These are phyloP conservation scores for Botrytis cinerea DNA, from an alignment of 2,329 filamentous ascomycete species.

Conservation along the genomic window DNA sequence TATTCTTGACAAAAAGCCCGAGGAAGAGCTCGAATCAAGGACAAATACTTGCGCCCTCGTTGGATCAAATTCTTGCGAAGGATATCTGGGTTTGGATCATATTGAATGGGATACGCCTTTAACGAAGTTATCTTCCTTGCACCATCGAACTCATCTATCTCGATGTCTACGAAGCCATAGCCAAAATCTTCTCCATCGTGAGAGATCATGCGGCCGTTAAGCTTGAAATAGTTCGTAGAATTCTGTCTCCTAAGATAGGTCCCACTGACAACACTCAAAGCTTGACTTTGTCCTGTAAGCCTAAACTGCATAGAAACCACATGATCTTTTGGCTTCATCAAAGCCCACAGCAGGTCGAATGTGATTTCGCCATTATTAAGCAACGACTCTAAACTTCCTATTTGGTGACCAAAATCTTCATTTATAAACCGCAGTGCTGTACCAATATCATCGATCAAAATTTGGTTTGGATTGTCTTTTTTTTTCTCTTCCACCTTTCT, in stretches of 20 bases:
- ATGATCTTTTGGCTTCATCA: neutral
- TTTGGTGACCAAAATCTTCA: conserved; percentile 9
- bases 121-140: neutral
- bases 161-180: neutral
- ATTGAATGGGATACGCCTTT: neutral
- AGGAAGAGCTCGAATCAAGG: conserved; percentile 3
- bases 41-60: conserved; percentile 11
- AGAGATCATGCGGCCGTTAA: neutral
- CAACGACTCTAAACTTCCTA: conserved; percentile 7
- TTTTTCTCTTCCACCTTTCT: conserved; percentile 11
- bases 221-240: neutral
- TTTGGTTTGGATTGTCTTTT: conserved; percentile 14
- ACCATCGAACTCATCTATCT: conserved; percentile 10
- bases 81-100: neutral
- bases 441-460: conserved; percentile 14
- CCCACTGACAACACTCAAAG: neutral
- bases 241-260: neutral
- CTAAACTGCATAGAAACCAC: neutral
- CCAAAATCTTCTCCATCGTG: conserved; percentile 19
- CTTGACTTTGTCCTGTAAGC: neutral
- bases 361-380: conserved; percentile 16
- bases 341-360: conserved; percentile 15
- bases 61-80: neutral
- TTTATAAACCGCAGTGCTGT: conserved; percentile 5
- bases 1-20: neutral